phyloP scores from a whole-genome alignment of 1,139 yeast species.

The Citeromyces hawaiiensis region DNA sequence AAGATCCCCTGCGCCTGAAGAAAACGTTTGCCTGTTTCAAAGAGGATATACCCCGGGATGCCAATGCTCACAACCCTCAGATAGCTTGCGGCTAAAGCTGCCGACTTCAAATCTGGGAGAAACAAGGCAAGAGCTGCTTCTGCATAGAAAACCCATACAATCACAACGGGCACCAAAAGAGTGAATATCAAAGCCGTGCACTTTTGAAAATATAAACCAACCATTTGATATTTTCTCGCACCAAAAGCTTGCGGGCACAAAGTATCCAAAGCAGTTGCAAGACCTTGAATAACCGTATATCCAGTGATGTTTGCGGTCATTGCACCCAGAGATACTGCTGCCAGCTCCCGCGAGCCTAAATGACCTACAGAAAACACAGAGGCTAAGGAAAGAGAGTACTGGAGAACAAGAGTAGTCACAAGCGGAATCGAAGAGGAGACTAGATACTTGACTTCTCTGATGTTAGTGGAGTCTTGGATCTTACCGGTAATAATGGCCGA shows the following conservation, averaged over 20 bases:
- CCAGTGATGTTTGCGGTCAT: slow-evolving; percentile 71
- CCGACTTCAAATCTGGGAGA: slow-evolving; percentile 36
- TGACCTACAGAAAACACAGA: slow-evolving; percentile 78
- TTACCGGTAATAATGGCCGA: neutral
- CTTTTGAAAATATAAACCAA: slow-evolving; percentile 54
- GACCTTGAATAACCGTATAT: slow-evolving; percentile 60
- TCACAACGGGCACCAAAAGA: slow-evolving; percentile 40
- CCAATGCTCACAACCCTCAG: slow-evolving; percentile 42
- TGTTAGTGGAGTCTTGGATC: neutral
- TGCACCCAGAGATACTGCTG: slow-evolving; percentile 59
- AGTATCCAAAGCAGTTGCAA: slow-evolving; percentile 64
- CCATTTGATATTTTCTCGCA: slow-evolving; percentile 43
- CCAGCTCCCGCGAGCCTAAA: slow-evolving; percentile 65
- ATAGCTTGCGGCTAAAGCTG: slow-evolving; percentile 43
- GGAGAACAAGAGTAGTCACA: slow-evolving; percentile 62
- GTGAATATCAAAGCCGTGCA: slow-evolving; percentile 47
- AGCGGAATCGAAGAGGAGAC: slow-evolving; percentile 42
- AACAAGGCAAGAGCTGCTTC: slow-evolving; percentile 27
- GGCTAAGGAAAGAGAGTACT: slow-evolving; percentile 74
- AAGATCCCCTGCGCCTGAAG: slow-evolving; percentile 70
- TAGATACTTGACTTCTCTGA: slow-evolving; percentile 29
- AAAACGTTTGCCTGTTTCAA: slow-evolving; percentile 61
- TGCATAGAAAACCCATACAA: slow-evolving; percentile 45
- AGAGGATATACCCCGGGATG: slow-evolving; percentile 58
- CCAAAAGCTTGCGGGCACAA: slow-evolving; percentile 72